Evolutionary conservation across 306 rosid species (phyloP), one percentile per base, ranked within the genome.

Genomic region (Medicago ruthenica): DNA sequence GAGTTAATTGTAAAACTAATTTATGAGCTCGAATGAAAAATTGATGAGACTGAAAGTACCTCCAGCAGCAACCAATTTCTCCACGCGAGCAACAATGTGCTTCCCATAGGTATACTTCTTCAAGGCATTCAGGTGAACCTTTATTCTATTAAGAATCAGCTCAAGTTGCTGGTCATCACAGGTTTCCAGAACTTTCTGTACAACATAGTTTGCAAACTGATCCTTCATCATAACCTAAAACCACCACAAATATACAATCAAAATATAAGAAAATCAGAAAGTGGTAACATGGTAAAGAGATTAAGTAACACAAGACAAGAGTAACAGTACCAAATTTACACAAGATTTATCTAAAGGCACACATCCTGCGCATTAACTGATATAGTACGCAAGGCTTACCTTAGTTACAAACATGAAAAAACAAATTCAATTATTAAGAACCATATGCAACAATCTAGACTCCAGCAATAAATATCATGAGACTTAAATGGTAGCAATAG

Each of bases 11-110:
- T 20, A 18, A 54, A 18, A 54, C 20, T 8, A 18, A 50, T 17
- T 5, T 57, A 24, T 27, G 24, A 70, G 22, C 40, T 14, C 1
- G 7, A 41, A 61, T 6, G 16, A 62, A 67, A 18, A 64, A 41
- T 58, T 53, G 9, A 76, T 13, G 81, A 76, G 74, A 71, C 8
- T 54, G 48, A 7, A 54, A 69, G 31, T 87, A 94, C 97, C 98
- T 78, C 97, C 97, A 51, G 98, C 98, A 48, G 97, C 97, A 62
- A 95, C 98, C 71, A 95, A 89, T 83, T 95, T 92, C 87, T 95
- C 98, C 41, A 95, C 98, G 47, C 97, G 98, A 0, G 97, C 96
- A 62, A 92, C 98, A n/a, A 92, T 95, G 79, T 95, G 98, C 89
- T 92, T 92, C 71, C 98, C 97, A 5, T 94, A 94, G 31, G 98